A percentile compares a stretch with the other conserved stretches of the same genome.
These are phyloP conservation scores for Elsinoe fawcettii DNA, from an alignment of 2,329 filamentous ascomycete genomes.

Conservation along the genomic window DNA sequence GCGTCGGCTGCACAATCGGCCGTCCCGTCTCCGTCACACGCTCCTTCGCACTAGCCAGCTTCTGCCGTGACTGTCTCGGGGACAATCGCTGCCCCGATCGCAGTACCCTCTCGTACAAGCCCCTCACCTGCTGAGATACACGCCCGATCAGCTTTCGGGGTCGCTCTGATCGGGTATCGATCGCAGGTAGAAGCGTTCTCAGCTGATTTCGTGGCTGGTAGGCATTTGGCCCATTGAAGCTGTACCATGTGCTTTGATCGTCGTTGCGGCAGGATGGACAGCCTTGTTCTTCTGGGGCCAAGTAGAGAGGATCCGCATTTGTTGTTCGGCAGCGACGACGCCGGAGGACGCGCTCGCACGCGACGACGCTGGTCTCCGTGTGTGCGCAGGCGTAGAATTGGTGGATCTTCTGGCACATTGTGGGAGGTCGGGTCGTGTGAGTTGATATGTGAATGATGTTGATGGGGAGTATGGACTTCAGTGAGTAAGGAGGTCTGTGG, in stretches of 20 bases:
- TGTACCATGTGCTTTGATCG: not conserved
- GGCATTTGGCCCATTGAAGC: not conserved
- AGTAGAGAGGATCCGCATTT: not conserved
- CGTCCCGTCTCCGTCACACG: not conserved
- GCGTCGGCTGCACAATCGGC: not conserved
- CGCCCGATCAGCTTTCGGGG: not conserved
- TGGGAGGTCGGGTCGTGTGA: not conserved
- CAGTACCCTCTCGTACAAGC: not conserved
- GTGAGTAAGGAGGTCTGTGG: too few species aligned
- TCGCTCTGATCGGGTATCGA: not conserved
- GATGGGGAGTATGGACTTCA: not conserved
- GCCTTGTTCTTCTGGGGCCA: slow-evolving; percentile 1
- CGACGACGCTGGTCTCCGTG: not conserved
- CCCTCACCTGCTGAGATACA: not conserved
- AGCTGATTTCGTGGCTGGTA: not conserved
- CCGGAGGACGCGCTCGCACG: not conserved
- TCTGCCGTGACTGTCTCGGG: not conserved
- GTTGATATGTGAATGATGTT: not conserved
- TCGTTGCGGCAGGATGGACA: not conserved
- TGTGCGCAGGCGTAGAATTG: slow-evolving; percentile 1
- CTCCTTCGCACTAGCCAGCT: not conserved
- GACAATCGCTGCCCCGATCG: not conserved
- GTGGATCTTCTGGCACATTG: slow-evolving; percentile 2
- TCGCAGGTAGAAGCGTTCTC: not conserved
- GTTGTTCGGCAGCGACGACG: not conserved